Percentiles rank a stretch among this genome's conserved stretches.
These are phyloP conservation scores for Jackrogersella minutella DNA, from an alignment of 495 filamentous ascomycete species.

Conservation along the genomic window DNA sequence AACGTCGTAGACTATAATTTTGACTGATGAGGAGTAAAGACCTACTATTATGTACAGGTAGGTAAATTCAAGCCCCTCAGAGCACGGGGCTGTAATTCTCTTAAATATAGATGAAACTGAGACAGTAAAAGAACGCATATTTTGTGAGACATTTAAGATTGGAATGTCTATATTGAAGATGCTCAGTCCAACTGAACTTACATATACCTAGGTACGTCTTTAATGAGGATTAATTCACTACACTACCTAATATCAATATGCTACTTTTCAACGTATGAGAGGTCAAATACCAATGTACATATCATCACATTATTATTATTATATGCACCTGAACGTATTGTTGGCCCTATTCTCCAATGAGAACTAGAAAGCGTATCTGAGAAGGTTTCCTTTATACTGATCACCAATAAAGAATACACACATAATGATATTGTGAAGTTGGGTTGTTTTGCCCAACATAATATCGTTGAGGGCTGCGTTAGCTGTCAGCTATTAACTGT, in stretches of 20 bases:
- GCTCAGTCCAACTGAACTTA: not conserved
- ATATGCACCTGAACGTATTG: conserved; percentile 6
- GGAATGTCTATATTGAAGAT: not conserved
- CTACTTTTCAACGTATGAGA: conserved; percentile 9
- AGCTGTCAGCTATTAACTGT: not conserved
- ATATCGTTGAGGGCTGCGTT: not conserved
- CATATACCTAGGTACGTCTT: not conserved
- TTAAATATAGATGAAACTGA: conserved; percentile 13
- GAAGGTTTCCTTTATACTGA: not conserved
- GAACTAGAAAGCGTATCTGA: conserved; percentile 12
- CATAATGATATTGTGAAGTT: not conserved
- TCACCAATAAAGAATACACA: conserved; percentile 8
- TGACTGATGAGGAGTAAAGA: too few species aligned
- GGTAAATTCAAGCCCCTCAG: not conserved
- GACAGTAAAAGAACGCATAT: not conserved
- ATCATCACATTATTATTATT: conserved; percentile 1
- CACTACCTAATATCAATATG: not conserved
- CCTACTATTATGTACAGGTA: too few species aligned
- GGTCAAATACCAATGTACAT: conserved; percentile 18
- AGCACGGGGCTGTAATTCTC: not conserved
- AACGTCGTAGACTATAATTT: conserved; percentile 1
- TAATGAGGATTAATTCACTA: too few species aligned
- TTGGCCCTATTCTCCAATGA: conserved; percentile 26
- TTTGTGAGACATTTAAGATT: not conserved
- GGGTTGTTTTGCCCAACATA: conserved; percentile 1